Evolutionary conservation across 2,329 filamentous ascomycete species (phyloP).

Genomic region (Fusarium domesticum): DNA sequence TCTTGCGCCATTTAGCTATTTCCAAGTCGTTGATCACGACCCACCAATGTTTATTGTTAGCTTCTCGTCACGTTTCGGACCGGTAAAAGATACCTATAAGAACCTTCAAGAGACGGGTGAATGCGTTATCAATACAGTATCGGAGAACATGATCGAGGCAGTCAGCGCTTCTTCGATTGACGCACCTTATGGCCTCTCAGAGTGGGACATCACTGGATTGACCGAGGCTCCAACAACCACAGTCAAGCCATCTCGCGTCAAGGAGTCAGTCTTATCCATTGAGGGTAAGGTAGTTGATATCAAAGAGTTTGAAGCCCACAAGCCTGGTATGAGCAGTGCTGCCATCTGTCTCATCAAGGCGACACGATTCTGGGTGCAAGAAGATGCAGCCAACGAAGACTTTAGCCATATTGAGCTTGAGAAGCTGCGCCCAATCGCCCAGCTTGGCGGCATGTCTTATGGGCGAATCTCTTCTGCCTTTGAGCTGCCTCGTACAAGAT

Average conservation of each 20-base stretch:
- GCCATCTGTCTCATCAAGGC: conserved; percentile 78
- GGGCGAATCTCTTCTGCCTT: conserved; percentile 25
- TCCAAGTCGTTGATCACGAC: conserved; percentile 79
- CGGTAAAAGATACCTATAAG: conserved; percentile 73
- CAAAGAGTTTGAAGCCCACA: conserved; percentile 74
- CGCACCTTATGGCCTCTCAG: conserved; percentile 69
- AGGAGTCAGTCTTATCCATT: conserved; percentile 78
- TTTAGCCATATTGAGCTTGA: conserved; percentile 23
- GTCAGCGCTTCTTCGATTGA: conserved; percentile 81
- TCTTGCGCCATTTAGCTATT: conserved; percentile 85
- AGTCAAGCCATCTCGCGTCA: conserved; percentile 70
- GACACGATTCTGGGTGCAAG: conserved; percentile 76
- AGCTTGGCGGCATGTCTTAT: conserved; percentile 28
- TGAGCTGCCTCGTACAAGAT: too few relatives aligned
- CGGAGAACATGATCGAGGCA: conserved; percentile 80
- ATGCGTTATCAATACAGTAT: conserved; percentile 84
- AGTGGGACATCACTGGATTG: conserved; percentile 78
- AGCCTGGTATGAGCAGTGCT: conserved; percentile 70
- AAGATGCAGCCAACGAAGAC: conserved; percentile 56
- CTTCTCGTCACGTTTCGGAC: conserved; percentile 42
- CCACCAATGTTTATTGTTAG: conserved; percentile 75
- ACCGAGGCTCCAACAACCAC: conserved; percentile 62
- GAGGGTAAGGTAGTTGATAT: conserved; percentile 75
- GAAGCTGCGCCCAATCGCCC: conserved; percentile 23
- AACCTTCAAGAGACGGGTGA: conserved; percentile 72